phyloP scores from a whole-genome alignment of 352 stramenopile species.

The Phytophthora podocarpi region DNA sequence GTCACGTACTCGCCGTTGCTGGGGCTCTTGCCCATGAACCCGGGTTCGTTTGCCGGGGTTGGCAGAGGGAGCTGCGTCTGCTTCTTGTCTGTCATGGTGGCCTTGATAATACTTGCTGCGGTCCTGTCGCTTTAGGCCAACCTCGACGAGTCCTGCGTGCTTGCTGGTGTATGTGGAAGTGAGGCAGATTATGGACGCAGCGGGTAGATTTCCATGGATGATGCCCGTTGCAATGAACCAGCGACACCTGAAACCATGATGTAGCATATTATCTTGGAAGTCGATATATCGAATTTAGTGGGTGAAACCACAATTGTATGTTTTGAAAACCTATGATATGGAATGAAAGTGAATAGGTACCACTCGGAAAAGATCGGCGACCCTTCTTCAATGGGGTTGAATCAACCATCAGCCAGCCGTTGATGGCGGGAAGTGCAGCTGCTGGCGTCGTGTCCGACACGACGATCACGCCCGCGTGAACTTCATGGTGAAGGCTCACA shows the following conservation, averaged over 20 bases:
- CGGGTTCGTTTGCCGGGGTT: conserved; percentile 17
- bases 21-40: conserved; percentile 28
- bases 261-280: conserved; percentile 11
- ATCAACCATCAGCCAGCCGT: no score
- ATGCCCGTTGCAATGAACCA: conserved; percentile 7
- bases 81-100: conserved; percentile 35
- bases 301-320: neutral
- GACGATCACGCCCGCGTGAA: neutral
- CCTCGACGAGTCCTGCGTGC: neutral
- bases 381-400: conserved; percentile 24
- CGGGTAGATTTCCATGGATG: conserved; percentile 23
- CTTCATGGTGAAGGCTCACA: no score
- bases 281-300: neutral
- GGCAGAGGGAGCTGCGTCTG: conserved; percentile 26
- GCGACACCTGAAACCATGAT: conserved; percentile 11
- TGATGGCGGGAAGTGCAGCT: conserved; percentile 7
- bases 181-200: conserved; percentile 13
- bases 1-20: conserved; percentile 44
- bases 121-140: conserved; percentile 7
- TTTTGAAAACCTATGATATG: neutral
- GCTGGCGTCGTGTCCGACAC: conserved; percentile 1
- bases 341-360: conserved; percentile 2
- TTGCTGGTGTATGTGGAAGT: conserved; percentile 17
- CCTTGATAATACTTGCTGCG: neutral
- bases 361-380: conserved; percentile 21